These are phyloP conservation scores for Williopsis jadinii DNA, from an alignment of 1,139 yeast species.

Conservation along the genomic window DNA sequence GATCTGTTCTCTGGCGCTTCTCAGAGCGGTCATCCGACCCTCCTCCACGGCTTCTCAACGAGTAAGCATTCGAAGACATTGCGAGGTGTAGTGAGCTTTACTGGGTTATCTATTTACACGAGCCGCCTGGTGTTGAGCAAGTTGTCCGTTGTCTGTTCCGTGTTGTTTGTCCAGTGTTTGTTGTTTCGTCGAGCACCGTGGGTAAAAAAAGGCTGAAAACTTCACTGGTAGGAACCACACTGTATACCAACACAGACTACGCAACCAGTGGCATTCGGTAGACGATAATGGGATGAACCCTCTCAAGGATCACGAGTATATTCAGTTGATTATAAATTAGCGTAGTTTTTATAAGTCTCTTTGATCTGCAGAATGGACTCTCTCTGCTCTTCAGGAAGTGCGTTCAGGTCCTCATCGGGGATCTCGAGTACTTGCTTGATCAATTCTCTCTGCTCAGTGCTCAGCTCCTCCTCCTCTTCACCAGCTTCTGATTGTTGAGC, in stretches of 20 bases:
- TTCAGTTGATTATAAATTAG: no score
- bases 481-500: constrained; percentile 7
- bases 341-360: constrained; percentile 28
- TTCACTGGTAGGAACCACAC: no score
- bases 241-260: no score
- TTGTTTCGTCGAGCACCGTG: neutral
- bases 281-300: no score
- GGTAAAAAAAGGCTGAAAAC: neutral
- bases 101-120: no score
- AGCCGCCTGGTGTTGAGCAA: no score
- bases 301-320: no score
- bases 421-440: constrained; percentile 52
- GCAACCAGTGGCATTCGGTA: no score
- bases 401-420: constrained; percentile 55
- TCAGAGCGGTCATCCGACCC: constrained; percentile 9
- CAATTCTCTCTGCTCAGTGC: constrained; percentile 43
- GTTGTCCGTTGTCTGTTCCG: neutral
- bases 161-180: neutral
- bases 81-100: neutral
- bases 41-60: constrained; percentile 12
- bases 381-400: constrained; percentile 54
- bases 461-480: constrained; percentile 30
- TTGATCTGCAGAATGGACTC: constrained; percentile 33
- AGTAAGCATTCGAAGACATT: constrained; percentile 16
- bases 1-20: constrained; percentile 8